phyloP scores from a whole-genome alignment of 1,284 basidiomycete genomes.

The Pseudozyma hubeiensis region DNA sequence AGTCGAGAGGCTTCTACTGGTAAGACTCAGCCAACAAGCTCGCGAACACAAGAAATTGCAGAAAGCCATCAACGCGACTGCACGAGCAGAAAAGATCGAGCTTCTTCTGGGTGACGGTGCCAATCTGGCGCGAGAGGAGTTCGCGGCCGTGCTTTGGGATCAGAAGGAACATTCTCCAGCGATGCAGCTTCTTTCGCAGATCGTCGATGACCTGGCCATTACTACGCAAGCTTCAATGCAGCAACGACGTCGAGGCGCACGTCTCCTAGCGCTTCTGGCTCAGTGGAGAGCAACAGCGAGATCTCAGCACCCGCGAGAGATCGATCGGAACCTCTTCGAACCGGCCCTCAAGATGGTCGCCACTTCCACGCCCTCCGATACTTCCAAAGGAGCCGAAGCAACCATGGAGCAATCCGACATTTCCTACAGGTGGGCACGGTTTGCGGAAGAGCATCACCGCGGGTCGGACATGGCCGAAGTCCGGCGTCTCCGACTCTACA shows the following conservation, averaged over 20 bases:
- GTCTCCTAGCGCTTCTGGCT: conserved; percentile 72
- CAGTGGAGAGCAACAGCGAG: conserved; percentile 89
- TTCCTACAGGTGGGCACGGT: conserved; percentile 84
- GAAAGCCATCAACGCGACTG: conserved; percentile 85
- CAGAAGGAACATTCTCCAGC: conserved; percentile 86
- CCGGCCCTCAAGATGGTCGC: conserved; percentile 72
- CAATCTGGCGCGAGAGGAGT: conserved; percentile 78
- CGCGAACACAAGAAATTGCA: conserved; percentile 79
- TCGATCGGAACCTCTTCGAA: conserved; percentile 78
- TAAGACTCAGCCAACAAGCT: conserved; percentile 81
- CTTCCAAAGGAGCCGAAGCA: conserved; percentile 14
- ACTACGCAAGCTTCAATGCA: conserved; percentile 8
- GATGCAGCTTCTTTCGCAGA: conserved; percentile 77
- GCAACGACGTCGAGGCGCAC: conserved; percentile 31
- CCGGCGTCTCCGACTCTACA: conserved; percentile 78
- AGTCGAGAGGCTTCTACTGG: conserved; percentile 78
- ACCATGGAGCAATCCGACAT: conserved; percentile 74
- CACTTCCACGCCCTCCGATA: background rate
- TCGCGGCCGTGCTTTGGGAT: conserved; percentile 88
- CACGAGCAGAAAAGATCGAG: conserved; percentile 77
- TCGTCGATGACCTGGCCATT: conserved; percentile 28
- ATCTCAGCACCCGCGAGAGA: conserved; percentile 82
- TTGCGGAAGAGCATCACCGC: conserved; percentile 87
- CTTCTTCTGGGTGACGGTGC: conserved; percentile 58
- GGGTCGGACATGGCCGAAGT: conserved; percentile 79